phyloP scores from a whole-genome alignment of 345 rosid species.

The Arabidopsis arenosa region DNA sequence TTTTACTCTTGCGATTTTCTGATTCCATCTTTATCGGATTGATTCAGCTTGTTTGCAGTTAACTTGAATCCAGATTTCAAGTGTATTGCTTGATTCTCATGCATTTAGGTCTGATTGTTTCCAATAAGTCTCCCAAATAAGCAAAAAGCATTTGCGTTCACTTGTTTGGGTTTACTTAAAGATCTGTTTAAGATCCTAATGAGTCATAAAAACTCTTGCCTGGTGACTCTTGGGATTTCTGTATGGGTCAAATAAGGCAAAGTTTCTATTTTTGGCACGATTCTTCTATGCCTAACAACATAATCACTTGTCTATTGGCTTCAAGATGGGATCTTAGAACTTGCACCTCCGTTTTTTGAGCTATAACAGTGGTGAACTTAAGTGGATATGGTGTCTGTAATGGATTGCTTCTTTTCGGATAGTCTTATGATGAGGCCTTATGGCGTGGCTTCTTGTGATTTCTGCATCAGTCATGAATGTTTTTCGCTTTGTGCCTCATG shows the following conservation, averaged over 20 bases:
- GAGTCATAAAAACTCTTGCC: background rate
- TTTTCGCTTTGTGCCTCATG: conserved; percentile 5
- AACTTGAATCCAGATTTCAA: background rate
- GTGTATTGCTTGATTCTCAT: background rate
- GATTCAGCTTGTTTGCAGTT: conserved; percentile 10
- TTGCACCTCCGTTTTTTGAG: conserved; percentile 9
- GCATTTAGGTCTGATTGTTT: conserved; percentile 9
- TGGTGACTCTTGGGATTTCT: conserved; percentile 20
- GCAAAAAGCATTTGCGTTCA: background rate
- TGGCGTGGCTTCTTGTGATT: conserved; percentile 3
- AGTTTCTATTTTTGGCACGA: conserved; percentile 21
- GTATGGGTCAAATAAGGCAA: conserved; percentile 11
- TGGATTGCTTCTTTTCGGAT: background rate
- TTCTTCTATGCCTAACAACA: conserved; percentile 3
- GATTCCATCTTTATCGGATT: conserved; percentile 10
- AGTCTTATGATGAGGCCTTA: conserved; percentile 4
- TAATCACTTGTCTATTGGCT: background rate
- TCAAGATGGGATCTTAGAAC: conserved; percentile 14
- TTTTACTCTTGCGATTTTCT: background rate
- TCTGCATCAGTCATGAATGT: background rate
- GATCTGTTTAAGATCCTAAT: conserved; percentile 6
- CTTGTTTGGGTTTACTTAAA: conserved; percentile 11
- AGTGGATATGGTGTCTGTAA: conserved; percentile 7
- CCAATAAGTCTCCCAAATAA: background rate
- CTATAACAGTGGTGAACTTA: conserved; percentile 1